Percentiles rank a stretch among this genome's conserved stretches.
phyloP scores from a whole-genome alignment of 257 asterid species.

The Solanum chaucha region DNA sequence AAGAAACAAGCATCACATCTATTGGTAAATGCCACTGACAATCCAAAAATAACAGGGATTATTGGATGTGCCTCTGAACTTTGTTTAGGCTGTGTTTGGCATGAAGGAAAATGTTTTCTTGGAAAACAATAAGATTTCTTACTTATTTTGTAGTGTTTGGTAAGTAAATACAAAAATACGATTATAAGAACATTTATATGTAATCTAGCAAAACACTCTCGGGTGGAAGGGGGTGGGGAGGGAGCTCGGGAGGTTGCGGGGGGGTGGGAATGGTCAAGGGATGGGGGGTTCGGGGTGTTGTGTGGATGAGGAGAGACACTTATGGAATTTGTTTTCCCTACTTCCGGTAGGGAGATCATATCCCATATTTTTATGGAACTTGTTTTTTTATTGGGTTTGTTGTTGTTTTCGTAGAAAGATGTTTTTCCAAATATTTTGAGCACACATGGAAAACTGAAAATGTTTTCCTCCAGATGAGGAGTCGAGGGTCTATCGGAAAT shows the following conservation, averaged over 20 bases:
- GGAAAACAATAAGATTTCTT: not conserved
- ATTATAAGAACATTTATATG: not conserved
- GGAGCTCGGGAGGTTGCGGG: not conserved
- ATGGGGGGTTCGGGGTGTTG: not conserved
- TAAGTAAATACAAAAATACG: not conserved
- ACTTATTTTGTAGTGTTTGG: not conserved
- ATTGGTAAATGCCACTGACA: not conserved
- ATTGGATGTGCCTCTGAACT: not conserved
- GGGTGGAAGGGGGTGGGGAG: not conserved
- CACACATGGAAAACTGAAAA: not conserved
- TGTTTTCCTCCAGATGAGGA: not conserved
- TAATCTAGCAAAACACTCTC: not conserved
- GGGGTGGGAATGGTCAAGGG: not conserved
- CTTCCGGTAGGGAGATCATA: not conserved
- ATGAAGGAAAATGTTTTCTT: not conserved
- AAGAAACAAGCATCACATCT: slow-evolving; percentile 3
- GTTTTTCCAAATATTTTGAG: not conserved
- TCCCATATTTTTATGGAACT: not conserved
- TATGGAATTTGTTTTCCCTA: not conserved
- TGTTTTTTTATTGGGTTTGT: too few species aligned
- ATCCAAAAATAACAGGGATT: not conserved
- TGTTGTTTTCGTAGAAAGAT: too few species aligned
- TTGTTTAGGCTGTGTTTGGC: not conserved
- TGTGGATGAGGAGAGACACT: too few species aligned
- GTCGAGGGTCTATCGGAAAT: too few species aligned